Base-by-base conservation (phyloP, 2,329 filamentous ascomycete species). In the Exophiala viscosa region DNA sequence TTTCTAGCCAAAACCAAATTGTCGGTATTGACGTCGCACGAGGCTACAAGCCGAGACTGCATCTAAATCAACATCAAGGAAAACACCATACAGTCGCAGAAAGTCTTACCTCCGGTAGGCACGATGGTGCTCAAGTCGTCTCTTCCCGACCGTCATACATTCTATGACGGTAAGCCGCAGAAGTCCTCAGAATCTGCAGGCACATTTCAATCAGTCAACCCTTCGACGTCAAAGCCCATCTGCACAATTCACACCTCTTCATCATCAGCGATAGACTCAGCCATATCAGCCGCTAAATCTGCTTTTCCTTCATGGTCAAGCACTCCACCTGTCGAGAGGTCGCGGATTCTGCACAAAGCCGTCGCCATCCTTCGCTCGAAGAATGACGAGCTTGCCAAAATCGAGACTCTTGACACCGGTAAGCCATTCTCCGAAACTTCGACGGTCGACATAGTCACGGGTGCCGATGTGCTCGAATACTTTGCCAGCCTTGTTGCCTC, bases 391-490 rank as follows among this genome's bases (percentile, higher is more conserved):
- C 84, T 95, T 38, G 90, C 90, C 45, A 79, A 78, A 51, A 76
- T 89, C 50, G 90, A 95, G 73, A 95, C 89, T 1, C 77, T 86
- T 64, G 90, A 95, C 69, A 95, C 90, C 0, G 90, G 90, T 66
- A 95, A 95, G 70, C 83, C 90, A 6, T 92, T 81, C 70, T 86
- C 86, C 3, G 90, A 95, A 71, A 95, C 90, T 2, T 88, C 85
- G 48, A 84, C 85, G 0, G 88, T 95, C 23, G 90, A 96, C 66
- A 78, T 95, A 17, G 80, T 85, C 38, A 93, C 89, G 0, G 89
- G 90, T 43, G 87, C 87, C 18, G 90, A 95, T 68, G 88, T 91
- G 28, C 78, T 95, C 55, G 89, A 93, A 69, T 95, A 90, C 74
- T 95, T 88, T 69, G 89, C 88, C 54, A 87, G 88, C 65, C 75